These are phyloP conservation scores for Malus sieversii DNA, from an alignment of 306 rosid genomes.

Conservation along the genomic window DNA sequence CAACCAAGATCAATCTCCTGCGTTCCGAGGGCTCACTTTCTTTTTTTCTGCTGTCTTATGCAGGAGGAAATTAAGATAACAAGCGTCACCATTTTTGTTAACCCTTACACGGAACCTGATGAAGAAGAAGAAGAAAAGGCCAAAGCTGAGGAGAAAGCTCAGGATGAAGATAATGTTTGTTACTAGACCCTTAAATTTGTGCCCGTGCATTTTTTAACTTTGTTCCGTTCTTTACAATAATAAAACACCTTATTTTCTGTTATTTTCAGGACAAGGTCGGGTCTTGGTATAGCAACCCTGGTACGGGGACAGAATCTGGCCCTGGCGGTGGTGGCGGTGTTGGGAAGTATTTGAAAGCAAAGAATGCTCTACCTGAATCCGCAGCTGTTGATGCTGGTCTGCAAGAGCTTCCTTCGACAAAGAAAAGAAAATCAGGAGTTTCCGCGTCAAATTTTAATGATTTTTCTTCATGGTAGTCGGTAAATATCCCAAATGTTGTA, in stretches of 20 bases:
- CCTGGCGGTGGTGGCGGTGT: conserved; percentile 42
- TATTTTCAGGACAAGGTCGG: conserved; percentile 72
- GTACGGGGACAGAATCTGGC: conserved; percentile 52
- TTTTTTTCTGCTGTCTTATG: conserved; percentile 9
- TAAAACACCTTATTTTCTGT: neutral
- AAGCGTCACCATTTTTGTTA: conserved; percentile 63
- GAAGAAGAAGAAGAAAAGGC: conserved; percentile 58
- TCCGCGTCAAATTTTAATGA: conserved; percentile 39
- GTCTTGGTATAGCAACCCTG: conserved; percentile 88
- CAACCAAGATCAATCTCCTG: neutral
- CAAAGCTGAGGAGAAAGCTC: conserved; percentile 50
- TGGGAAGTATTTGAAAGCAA: conserved; percentile 82
- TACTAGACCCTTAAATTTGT: conserved; percentile 4
- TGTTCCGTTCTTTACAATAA: neutral
- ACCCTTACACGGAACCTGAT: conserved; percentile 87
- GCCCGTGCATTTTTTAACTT: neutral
- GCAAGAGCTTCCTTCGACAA: conserved; percentile 33
- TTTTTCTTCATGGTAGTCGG: conserved; percentile 65
- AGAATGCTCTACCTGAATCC: conserved; percentile 42
- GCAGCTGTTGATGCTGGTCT: conserved; percentile 25
- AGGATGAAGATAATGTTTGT: conserved; percentile 82
- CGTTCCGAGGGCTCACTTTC: conserved; percentile 7
- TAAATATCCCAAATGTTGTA: conserved; percentile 21
- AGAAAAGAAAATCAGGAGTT: conserved; percentile 59
- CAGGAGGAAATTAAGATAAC: conserved; percentile 97